Evolutionary conservation across 305 asterid genomes (phyloP).

Genomic region (Fraxinus albicans): DNA sequence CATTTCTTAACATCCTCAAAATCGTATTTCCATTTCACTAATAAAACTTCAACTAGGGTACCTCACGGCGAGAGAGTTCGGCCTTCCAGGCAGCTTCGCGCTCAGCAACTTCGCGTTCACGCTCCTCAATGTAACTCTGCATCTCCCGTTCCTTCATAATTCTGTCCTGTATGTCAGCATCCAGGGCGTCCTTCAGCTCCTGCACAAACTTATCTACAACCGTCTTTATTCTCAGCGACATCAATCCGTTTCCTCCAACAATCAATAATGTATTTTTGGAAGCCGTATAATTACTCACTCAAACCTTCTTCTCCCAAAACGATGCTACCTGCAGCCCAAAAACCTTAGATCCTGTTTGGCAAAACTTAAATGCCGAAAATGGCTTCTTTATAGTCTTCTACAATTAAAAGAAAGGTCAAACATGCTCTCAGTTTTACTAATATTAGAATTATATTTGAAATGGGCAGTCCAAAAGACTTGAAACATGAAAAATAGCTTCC

Average conservation of each 20-base stretch:
- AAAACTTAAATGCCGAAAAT: not conserved
- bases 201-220: slow-evolving; percentile 95
- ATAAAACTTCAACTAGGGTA: slow-evolving; percentile 21
- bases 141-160: slow-evolving; percentile 97
- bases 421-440: not conserved
- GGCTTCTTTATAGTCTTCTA: not conserved
- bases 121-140: slow-evolving; percentile 97
- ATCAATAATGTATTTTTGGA: not conserved
- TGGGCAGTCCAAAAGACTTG: not conserved
- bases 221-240: slow-evolving; percentile 90
- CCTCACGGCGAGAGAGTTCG: slow-evolving; percentile 98
- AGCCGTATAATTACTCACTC: not conserved
- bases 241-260: slow-evolving; percentile 22
- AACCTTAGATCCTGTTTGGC: not conserved
- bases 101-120: slow-evolving; percentile 97
- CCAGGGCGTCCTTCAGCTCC: slow-evolving; percentile 92
- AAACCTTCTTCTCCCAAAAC: not conserved
- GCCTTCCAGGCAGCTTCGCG: slow-evolving; percentile 99
- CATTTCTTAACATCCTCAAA: not conserved
- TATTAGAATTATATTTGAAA: not conserved
- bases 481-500: not conserved
- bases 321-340: slow-evolving; percentile 30
- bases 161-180: slow-evolving; percentile 93
- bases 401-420: not conserved
- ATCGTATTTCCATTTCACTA: slow-evolving; percentile 1